Conservation (phyloP, 2,329 filamentous ascomycete genomes). For the Elsinoe batatas region DNA sequence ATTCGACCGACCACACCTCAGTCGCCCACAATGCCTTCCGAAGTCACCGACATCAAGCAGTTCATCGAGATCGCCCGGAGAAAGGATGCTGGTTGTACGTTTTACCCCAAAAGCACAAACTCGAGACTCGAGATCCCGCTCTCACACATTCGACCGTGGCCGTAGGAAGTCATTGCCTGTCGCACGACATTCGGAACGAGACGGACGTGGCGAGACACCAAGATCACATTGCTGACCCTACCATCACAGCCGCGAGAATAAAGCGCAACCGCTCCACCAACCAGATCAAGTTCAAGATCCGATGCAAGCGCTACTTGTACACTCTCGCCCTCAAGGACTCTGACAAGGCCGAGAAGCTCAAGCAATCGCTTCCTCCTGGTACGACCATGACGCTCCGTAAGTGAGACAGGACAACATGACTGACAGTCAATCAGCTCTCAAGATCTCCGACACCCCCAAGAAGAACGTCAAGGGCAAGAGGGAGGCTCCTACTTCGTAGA, state of each 20-base stretch:
- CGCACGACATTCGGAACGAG: neutral
- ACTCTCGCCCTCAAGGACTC: constrained; percentile 96
- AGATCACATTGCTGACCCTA: constrained; percentile 2
- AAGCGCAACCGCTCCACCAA: constrained; percentile 85
- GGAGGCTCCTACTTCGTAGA: constrained; percentile 1
- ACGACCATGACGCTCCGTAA: constrained; percentile 35
- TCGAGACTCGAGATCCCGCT: neutral
- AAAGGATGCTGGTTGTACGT: constrained; percentile 98
- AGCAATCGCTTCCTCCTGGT: constrained; percentile 97
- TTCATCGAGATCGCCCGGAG: constrained; percentile 99
- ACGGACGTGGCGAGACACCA: neutral
- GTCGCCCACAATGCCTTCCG: constrained; percentile 82
- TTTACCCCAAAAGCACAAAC: constrained; percentile 14
- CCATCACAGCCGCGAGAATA: constrained; percentile 39
- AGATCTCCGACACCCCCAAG: constrained; percentile 51
- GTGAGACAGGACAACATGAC: neutral
- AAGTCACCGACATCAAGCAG: constrained; percentile 98
- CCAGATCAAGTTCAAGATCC: constrained; percentile 99
- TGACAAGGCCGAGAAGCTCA: constrained; percentile 99
- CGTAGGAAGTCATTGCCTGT: neutral
- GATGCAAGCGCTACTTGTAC: constrained; percentile 80
- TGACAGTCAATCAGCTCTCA: constrained; percentile 38
- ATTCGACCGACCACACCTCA: constrained; percentile 1
- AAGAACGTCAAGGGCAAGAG: constrained; percentile 52
- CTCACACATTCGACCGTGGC: neutral